phyloP scores from a whole-genome alignment of 192 early-diverging fungal genomes.

The Coemansia erecta region DNA sequence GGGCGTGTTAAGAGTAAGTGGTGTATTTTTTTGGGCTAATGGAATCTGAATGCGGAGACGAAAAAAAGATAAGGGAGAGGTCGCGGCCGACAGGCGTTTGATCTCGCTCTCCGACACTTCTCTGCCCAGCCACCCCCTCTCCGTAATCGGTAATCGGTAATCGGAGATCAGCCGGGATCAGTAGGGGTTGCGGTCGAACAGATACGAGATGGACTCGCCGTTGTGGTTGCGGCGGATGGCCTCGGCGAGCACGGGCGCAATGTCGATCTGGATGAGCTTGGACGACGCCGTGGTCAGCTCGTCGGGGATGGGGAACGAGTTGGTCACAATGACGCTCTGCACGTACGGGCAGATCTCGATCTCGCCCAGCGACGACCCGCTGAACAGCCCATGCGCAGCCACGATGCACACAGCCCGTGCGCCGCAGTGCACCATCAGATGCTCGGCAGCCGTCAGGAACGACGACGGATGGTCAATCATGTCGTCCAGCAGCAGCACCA shows the following conservation, averaged over 20 bases:
- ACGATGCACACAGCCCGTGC: conserved; percentile 85
- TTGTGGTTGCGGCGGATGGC: conserved; percentile 93
- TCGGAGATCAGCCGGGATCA: conserved; percentile 4
- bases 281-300: conserved; percentile 66
- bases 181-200: conserved; percentile 64
- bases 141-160: no score
- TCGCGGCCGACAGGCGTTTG: neutral
- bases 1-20: no score
- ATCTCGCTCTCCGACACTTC: neutral
- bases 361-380: conserved; percentile 78
- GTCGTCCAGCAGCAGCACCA: conserved; percentile 94
- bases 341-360: conserved; percentile 80
- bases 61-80: no score
- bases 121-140: no score
- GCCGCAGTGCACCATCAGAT: conserved; percentile 79
- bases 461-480: conserved; percentile 88
- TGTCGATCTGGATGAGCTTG: conserved; percentile 85
- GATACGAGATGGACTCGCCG: conserved; percentile 88
- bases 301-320: conserved; percentile 78
- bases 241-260: conserved; percentile 88
- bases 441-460: conserved; percentile 90
- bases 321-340: conserved; percentile 82
- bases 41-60: no score
- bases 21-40: no score
- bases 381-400: conserved; percentile 93